phyloP scores from a whole-genome alignment of 352 stramenopile genomes.

The Phytophthora meadii region DNA sequence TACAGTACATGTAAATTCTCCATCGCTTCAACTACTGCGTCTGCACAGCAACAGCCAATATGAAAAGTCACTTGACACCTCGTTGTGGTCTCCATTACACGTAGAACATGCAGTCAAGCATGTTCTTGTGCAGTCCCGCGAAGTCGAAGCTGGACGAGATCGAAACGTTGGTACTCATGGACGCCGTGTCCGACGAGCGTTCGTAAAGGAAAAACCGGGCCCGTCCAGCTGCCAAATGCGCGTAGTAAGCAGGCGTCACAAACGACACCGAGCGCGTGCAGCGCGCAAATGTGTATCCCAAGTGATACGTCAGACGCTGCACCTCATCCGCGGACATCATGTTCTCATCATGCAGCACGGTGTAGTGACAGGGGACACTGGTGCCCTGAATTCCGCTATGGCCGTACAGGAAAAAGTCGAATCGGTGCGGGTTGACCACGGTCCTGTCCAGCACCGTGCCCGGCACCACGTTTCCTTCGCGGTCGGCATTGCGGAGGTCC shows the following conservation, averaged over 20 bases:
- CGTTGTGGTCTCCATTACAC: not conserved
- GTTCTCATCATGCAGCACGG: conserved; percentile 82
- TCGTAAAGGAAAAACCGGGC: conserved; percentile 83
- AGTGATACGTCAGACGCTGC: conserved; percentile 65
- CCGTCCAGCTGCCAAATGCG: conserved; percentile 80
- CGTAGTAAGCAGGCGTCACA: conserved; percentile 84
- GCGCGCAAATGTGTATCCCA: conserved; percentile 84
- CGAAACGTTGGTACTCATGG: conserved; percentile 21
- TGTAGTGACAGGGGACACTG: conserved; percentile 82
- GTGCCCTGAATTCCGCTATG: conserved; percentile 83
- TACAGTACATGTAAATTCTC: too few species aligned
- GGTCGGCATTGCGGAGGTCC: conserved; percentile 45
- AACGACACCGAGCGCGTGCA: conserved; percentile 88
- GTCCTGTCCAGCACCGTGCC: conserved; percentile 79
- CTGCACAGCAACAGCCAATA: not conserved
- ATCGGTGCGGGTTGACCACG: conserved; percentile 79
- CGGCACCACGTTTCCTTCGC: conserved; percentile 69
- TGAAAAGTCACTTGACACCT: too few species aligned
- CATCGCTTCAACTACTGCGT: too few species aligned
- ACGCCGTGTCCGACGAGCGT: conserved; percentile 41
- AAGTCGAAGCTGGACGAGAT: conserved; percentile 25
- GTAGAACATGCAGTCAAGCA: conserved; percentile 31
- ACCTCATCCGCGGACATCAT: conserved; percentile 62
- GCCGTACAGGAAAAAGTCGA: conserved; percentile 89
- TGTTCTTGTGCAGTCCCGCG: conserved; percentile 22